phyloP scores from a whole-genome alignment of 2,329 filamentous ascomycete genomes.

The Trichoderma semiorbis region DNA sequence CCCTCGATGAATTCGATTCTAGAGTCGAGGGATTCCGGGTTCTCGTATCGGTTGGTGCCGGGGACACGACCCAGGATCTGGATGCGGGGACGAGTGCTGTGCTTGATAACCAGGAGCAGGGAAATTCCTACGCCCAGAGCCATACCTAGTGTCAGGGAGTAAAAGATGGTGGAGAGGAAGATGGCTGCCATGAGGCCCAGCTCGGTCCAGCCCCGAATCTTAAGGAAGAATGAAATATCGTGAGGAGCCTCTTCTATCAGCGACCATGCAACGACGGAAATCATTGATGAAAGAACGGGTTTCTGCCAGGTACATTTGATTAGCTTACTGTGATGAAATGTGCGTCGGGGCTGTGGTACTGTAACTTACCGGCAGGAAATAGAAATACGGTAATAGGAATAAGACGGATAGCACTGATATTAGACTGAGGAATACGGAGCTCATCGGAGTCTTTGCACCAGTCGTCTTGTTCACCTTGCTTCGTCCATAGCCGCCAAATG shows the following conservation, averaged over 20 bases:
- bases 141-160: slow-evolving; percentile 89
- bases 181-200: slow-evolving; percentile 85
- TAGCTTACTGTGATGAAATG: not conserved
- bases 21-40: slow-evolving; percentile 70
- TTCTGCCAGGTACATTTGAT: slow-evolving; percentile 53
- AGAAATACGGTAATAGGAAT: slow-evolving; percentile 85
- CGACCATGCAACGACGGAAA: slow-evolving; percentile 91
- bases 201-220: slow-evolving; percentile 82
- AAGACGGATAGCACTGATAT: slow-evolving; percentile 78
- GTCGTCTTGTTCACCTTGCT: slow-evolving; percentile 95
- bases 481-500: slow-evolving; percentile 92
- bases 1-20: slow-evolving; percentile 86
- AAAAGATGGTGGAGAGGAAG: slow-evolving; percentile 88
- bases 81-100: slow-evolving; percentile 88
- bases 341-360: not conserved
- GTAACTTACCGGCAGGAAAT: slow-evolving; percentile 81
- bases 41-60: slow-evolving; percentile 79
- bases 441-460: slow-evolving; percentile 90
- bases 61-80: slow-evolving; percentile 91
- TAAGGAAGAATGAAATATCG: slow-evolving; percentile 85
- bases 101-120: slow-evolving; percentile 81
- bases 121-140: slow-evolving; percentile 91
- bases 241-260: slow-evolving; percentile 93
- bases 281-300: slow-evolving; percentile 89
- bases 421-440: slow-evolving; percentile 78